Evolutionary conservation across 441 rosid genomes (phyloP), one percentile per base, ranked within the genome.

Genomic region (Euphorbia corollata): DNA sequence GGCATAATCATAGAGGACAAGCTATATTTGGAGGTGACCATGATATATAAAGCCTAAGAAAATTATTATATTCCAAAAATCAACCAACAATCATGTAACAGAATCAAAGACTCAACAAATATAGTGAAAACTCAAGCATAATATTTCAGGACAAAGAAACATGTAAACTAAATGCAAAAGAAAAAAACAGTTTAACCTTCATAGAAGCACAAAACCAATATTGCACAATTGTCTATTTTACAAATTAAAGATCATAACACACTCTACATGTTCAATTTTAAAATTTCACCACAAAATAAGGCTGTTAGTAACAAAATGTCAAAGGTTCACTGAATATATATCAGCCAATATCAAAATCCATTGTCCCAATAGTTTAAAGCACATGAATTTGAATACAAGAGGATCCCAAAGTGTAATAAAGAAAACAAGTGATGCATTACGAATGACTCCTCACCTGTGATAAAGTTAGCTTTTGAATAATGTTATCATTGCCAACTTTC

Each of bases 401-500:
- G 45, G 30, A 54, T 12, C 45, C 10, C 45, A 39, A 39, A 39
- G 45, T 39, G 45, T 39, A 39, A 39, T 11, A 39, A 39, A 2
- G 45, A 39, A 39, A 39, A 27, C 32, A 39, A 7, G 45, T 6
- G 45, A 39, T 22, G 11, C 39, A 36, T 61, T 34, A 32, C 8
- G 59, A 41, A 71, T 55, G 39, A 45, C 57, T 63, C 65, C 80
- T 74, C 72, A 90, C 99, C 96, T 95, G 99, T 16, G 97, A 81
- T 69, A 85, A 78, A 2, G 96, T 90, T 67, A 95, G 82, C 78
- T 88, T 90, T 72, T 95, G 98, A 73, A 88, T 84, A 75, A 95
- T 88, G 64, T 73, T 95, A 72, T 95, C 99, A 68, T 82, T 90
- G 59, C 98, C 97, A 77, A 90, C 98, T 84, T 82, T 88, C 98